Evolutionary conservation across 148 eudicot species (phyloP), one percentile per base, ranked within the genome.

Genomic region (Oxyria digyna): DNA sequence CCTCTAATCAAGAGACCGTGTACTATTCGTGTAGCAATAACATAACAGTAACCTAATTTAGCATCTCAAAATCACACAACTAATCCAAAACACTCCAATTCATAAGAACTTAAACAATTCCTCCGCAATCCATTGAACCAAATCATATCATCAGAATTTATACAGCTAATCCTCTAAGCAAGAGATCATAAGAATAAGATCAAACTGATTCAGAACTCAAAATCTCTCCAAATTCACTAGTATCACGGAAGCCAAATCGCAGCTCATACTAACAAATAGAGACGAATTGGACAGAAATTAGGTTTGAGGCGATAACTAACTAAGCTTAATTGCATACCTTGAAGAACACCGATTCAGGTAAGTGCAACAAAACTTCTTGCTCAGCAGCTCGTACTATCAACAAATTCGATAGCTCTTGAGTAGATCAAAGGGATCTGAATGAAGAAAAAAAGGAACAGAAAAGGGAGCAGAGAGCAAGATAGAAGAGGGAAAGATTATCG

Each of bases 21-120:
- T 74, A 67, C 65, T 46, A 76, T 29, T 73, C 78, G 83, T 81
- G 62, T 67, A 29, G 35, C 15, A 55, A 55, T 27, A 55, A 55
- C 63, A 55, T 6, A 29, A 59, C 8, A 0, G 35, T 1, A 33
- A 59, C 6, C 38, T 59, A 15, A 59, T 59, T 50, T 15, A 59
- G 65, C 65, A 59, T 27, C 35, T 13, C 38, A 15, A n/a, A n/a
- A n/a, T n/a, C n/a, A n/a, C n/a, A n/a, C n/a, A n/a, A 15, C 27
- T 50, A 15, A 29, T 27, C 27, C 23, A 54, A 31, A 14, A 23
- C n/a, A 17, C 29, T 2, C 15, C 62, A 4, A 24, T 29, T 59
- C 65, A 59, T 59, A 29, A 29, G 0, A 29, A 59, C 5, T 4
- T 14, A 18, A 52, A 52, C 0, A 10, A 12, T 21, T 52, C 62